These are phyloP conservation scores for Lyophyllum semitale DNA, from an alignment of 768 basidiomycete species.

Conservation along the genomic window DNA sequence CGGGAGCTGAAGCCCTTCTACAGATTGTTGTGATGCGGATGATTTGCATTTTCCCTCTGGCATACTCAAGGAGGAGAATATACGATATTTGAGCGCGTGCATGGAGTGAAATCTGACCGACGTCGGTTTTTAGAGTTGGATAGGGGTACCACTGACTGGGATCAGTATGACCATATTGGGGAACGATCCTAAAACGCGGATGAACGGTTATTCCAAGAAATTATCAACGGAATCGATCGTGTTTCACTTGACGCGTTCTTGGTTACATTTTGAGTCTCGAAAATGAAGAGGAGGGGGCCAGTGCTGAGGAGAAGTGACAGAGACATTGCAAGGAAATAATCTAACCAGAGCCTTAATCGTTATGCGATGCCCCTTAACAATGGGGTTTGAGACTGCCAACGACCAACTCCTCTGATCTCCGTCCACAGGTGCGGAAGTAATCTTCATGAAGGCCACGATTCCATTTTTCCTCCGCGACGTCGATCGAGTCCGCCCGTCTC, in stretches of 20 bases:
- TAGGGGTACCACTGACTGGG: constrained; percentile 41
- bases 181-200: constrained; percentile 25
- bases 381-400: constrained; percentile 5
- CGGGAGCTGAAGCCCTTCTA: constrained; percentile 1
- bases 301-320: too few relatives aligned
- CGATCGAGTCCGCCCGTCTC: constrained; percentile 31
- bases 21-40: constrained; percentile 8
- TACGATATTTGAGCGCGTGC: not conserved
- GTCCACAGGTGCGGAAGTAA: constrained; percentile 36
- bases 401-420: constrained; percentile 18
- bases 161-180: constrained; percentile 37
- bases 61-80: not conserved
- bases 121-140: constrained; percentile 32
- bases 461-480: constrained; percentile 39
- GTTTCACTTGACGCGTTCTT: constrained; percentile 38
- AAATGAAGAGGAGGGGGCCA: not conserved
- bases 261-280: constrained; percentile 17
- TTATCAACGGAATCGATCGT: constrained; percentile 41
- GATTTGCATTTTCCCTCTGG: not conserved
- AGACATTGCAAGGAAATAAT: not conserved
- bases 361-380: constrained; percentile 1
- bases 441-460: constrained; percentile 30
- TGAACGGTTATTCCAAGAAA: constrained; percentile 25
- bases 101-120: constrained; percentile 2
- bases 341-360: not conserved